Evolutionary conservation across 75 land plant species (phyloP), one percentile per base, ranked within the genome.

Genomic region (Selaginella moellendorffii): DNA sequence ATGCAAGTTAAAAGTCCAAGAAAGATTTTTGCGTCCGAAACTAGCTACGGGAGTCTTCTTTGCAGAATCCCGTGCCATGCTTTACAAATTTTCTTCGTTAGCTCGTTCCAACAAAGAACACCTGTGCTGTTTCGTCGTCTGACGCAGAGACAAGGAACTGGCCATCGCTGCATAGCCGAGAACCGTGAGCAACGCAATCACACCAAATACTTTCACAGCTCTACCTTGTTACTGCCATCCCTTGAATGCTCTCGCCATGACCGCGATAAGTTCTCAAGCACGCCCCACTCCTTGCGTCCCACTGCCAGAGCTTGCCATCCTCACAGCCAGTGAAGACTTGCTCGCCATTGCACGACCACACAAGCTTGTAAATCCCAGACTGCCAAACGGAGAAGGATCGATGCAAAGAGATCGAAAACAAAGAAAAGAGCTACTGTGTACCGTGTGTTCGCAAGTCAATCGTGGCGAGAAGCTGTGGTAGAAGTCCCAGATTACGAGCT

Each of bases 401-500:
- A 5, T 5, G 14, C 5, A 5, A 36, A 36, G 5, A 5, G 5
- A 36, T 36, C 5, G 5, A 5, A 5, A 36, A 36, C 14, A 36
- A 5, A 14, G 10, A 36, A 36, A 5, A 36, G 5, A 36, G n/a
- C 5, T 36, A 14, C 46, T 36, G 46, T 36, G 27, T 23, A 87
- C 97, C 85, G 81, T 86, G 64, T 91, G 95, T 20, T 88, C 74
- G 63, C 88, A 91, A 27, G 65, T 82, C 46, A 63, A 61, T 24
- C 97, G 82, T 12, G 79, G 65, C 0, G 61, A 53, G 29, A 83
- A 75, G 36, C 75, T 80, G 29, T 84, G 82, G n/a, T n/a, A n/a
- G 46, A 85, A 46, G 72, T 91, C 93, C 88, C 95, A 91, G 1
- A 91, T 76, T n/a, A 81, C 78, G 1, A 91, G 84, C 54, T 80